A percentile compares a stretch with the other conserved stretches of the same genome.
These are phyloP conservation scores for Amborella trichopoda DNA, from an alignment of 164 flowering plant species.

Conservation along the genomic window DNA sequence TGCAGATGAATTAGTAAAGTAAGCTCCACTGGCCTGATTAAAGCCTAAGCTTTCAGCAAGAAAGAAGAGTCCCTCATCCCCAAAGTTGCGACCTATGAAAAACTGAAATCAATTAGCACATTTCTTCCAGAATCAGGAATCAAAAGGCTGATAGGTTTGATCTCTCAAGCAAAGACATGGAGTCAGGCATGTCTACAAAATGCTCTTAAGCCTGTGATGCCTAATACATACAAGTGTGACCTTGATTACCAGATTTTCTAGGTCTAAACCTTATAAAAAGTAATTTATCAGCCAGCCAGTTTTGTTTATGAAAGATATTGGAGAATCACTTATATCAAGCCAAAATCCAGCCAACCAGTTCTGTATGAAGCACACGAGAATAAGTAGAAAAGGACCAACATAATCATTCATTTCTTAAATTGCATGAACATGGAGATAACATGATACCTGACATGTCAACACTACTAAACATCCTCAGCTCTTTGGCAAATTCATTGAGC, in stretches of 20 bases:
- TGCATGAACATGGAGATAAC: neutral
- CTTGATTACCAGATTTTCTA: no score
- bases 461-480: slow-evolving; percentile 54
- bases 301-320: no score
- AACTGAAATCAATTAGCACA: neutral
- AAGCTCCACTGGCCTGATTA: slow-evolving; percentile 50
- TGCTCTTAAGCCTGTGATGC: no score
- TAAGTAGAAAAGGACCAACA: neutral
- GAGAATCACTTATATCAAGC: no score
- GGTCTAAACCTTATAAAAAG: no score
- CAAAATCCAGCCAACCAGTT: no score
- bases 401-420: neutral
- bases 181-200: no score
- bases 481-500: slow-evolving; percentile 80
- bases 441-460: slow-evolving; percentile 90
- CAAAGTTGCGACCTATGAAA: slow-evolving; percentile 75
- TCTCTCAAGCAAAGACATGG: no score
- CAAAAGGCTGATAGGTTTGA: no score
- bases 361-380: no score
- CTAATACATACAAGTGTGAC: no score
- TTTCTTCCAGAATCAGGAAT: neutral
- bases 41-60: slow-evolving; percentile 89
- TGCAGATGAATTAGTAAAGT: neutral
- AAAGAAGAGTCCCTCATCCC: slow-evolving; percentile 89
- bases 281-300: no score